Conservation (phyloP, 768 basidiomycete species). For the Tephrocybe rancida region DNA sequence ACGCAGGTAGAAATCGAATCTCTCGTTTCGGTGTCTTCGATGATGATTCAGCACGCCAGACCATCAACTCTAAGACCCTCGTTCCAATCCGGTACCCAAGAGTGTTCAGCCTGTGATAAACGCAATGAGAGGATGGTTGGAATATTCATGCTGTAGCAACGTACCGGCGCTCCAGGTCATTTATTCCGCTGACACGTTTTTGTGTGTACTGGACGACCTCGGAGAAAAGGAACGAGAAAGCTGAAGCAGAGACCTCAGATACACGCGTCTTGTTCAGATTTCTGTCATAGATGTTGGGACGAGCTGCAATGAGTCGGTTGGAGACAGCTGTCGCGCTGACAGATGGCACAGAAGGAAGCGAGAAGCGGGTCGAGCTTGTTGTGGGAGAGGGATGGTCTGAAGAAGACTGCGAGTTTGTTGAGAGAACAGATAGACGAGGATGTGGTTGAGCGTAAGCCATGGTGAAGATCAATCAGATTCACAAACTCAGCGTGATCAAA, state of each 20-base stretch:
- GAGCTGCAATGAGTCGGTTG: constrained; percentile 38
- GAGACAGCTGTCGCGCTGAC: constrained; percentile 41
- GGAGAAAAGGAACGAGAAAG: constrained; percentile 90
- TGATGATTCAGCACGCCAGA: constrained; percentile 75
- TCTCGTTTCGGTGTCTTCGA: constrained; percentile 94
- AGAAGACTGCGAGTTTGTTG: constrained; percentile 57
- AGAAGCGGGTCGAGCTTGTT: constrained; percentile 67
- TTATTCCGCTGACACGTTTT: constrained; percentile 91
- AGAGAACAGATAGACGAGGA: constrained; percentile 70
- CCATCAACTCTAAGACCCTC: constrained; percentile 84
- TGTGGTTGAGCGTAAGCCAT: constrained; percentile 65
- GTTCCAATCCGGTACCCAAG: constrained; percentile 92
- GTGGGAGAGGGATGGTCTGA: constrained; percentile 58
- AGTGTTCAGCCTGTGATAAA: constrained; percentile 70
- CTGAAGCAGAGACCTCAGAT: constrained; percentile 80
- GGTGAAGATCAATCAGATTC: constrained; percentile 7
- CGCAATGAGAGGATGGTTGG: constrained; percentile 1
- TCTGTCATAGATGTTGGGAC: constrained; percentile 88
- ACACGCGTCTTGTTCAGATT: constrained; percentile 85
- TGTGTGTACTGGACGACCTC: constrained; percentile 97
- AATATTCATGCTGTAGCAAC: constrained; percentile 18
- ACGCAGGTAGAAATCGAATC: constrained; percentile 84
- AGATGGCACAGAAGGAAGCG: constrained; percentile 66
- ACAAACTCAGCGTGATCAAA: neutral
- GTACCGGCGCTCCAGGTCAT: constrained; percentile 92